Percentiles rank a stretch among this genome's conserved stretches.
These are phyloP conservation scores for Aureobasidium lini DNA, from an alignment of 2,329 filamentous ascomycete species.

Conservation along the genomic window DNA sequence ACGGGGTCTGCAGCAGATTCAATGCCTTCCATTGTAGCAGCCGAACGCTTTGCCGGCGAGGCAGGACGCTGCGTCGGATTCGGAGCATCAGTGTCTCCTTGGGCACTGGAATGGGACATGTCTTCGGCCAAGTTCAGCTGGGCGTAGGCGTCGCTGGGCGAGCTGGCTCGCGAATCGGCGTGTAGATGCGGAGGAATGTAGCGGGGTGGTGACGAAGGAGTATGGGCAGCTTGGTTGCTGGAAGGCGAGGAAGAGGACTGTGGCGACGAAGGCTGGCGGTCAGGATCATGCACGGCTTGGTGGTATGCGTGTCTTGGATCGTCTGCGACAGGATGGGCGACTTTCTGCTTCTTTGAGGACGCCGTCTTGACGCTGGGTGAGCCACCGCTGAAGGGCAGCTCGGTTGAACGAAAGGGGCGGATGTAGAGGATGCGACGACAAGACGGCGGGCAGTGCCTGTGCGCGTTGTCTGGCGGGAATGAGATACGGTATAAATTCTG, in stretches of 20 bases:
- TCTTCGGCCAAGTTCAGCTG: slow-evolving; percentile 40
- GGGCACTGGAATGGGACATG: slow-evolving; percentile 33
- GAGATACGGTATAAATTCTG: neutral
- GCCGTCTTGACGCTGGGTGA: slow-evolving; percentile 18
- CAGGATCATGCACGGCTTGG: slow-evolving; percentile 16
- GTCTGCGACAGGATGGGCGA: slow-evolving; percentile 27
- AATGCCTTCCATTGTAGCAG: slow-evolving; percentile 46
- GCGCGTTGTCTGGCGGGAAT: neutral
- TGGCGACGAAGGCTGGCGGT: slow-evolving; percentile 15
- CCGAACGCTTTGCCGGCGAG: slow-evolving; percentile 49
- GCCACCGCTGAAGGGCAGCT: slow-evolving; percentile 18
- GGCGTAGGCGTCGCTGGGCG: slow-evolving; percentile 47
- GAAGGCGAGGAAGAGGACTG: slow-evolving; percentile 20
- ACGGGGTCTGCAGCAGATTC: slow-evolving; percentile 14
- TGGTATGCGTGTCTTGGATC: slow-evolving; percentile 17
- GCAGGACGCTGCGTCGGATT: slow-evolving; percentile 31
- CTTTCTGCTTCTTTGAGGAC: slow-evolving; percentile 40
- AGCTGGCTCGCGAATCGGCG: slow-evolving; percentile 20
- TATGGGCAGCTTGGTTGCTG: slow-evolving; percentile 6
- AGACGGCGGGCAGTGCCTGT: neutral
- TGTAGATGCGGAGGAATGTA: slow-evolving; percentile 51
- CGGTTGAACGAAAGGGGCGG: neutral
- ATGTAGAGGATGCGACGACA: neutral
- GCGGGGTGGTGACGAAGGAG: slow-evolving; percentile 31
- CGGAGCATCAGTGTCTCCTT: slow-evolving; percentile 14